These are phyloP conservation scores for Ophioceras dolichostomum DNA, from an alignment of 2,329 filamentous ascomycete genomes.

Conservation along the genomic window DNA sequence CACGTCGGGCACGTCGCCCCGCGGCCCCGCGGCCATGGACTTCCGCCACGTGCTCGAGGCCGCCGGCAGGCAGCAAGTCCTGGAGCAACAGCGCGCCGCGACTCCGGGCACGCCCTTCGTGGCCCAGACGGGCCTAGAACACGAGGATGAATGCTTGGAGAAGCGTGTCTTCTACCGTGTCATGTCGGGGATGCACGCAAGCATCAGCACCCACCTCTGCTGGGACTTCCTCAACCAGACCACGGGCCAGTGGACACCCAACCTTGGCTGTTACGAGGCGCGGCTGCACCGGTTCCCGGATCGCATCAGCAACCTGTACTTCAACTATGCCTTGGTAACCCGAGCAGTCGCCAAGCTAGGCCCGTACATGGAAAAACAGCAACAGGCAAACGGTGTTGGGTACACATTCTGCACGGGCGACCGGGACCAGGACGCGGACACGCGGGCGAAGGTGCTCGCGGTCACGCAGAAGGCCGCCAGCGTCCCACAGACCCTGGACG, in stretches of 20 bases:
- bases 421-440: constrained; percentile 61
- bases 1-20: constrained; percentile 12
- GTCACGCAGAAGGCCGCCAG: constrained; percentile 61
- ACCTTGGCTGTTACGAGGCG: constrained; percentile 75
- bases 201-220: constrained; percentile 92
- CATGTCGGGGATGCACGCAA: constrained; percentile 95
- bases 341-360: constrained; percentile 85
- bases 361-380: constrained; percentile 67
- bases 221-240: constrained; percentile 94
- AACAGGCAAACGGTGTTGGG: no score
- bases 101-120: constrained; percentile 45
- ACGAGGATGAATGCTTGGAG: constrained; percentile 88
- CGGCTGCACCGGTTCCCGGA: constrained; percentile 80
- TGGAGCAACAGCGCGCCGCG: constrained; percentile 46
- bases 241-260: constrained; percentile 86
- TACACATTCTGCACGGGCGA: constrained; percentile 95
- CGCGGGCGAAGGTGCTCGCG: constrained; percentile 68
- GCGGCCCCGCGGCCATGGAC: constrained; percentile 43
- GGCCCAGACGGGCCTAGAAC: constrained; percentile 54
- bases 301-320: constrained; percentile 93
- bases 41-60: constrained; percentile 49
- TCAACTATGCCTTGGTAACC: constrained; percentile 94
- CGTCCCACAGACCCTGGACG: constrained; percentile 78
- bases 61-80: constrained; percentile 45
- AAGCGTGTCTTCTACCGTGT: constrained; percentile 98